A percentile compares a stretch with the other conserved stretches of the same genome.
Conservation (phyloP, 2,329 filamentous ascomycete genomes). For the Fusarium algeriense region DNA sequence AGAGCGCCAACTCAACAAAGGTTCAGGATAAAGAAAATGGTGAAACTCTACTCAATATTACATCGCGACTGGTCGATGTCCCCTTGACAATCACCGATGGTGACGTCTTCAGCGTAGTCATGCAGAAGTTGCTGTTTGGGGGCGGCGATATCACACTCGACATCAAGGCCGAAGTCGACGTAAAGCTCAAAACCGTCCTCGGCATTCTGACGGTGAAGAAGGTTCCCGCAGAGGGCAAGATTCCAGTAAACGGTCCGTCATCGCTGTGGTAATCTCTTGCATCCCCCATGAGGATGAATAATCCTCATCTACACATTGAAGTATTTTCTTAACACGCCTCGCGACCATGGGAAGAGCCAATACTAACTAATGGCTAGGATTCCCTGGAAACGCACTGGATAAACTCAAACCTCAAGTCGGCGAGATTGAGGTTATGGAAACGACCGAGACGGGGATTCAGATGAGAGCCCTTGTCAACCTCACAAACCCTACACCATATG, state of each 20-base stretch:
- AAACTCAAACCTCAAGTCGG: conserved; percentile 73
- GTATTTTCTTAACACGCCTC: conserved; percentile 50
- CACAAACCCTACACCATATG: conserved; percentile 91
- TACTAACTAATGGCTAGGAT: conserved; percentile 63
- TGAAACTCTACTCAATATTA: conserved; percentile 75
- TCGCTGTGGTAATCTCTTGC: conserved; percentile 58
- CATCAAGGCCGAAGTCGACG: conserved; percentile 84
- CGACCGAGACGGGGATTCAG: conserved; percentile 76
- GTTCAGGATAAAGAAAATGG: conserved; percentile 67
- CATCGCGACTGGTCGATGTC: conserved; percentile 80
- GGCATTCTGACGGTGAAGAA: conserved; percentile 84
- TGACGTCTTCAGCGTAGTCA: conserved; percentile 81
- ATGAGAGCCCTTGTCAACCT: conserved; percentile 82
- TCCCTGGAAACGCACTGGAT: conserved; percentile 65
- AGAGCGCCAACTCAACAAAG: conserved; percentile 83
- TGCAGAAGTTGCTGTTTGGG: conserved; percentile 85
- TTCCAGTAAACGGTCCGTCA: conserved; percentile 94
- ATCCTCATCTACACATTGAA: conserved; percentile 44
- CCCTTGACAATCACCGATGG: conserved; percentile 86
- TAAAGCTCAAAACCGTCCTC: conserved; percentile 83
- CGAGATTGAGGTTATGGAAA: conserved; percentile 78
- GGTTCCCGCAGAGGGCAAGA: conserved; percentile 85
- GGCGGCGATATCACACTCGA: conserved; percentile 75
- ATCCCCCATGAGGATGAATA: conserved; percentile 46
- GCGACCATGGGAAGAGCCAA: conserved; percentile 25